phyloP scores from a whole-genome alignment of 805 yeast species.

The Ogataea haglerorum region DNA sequence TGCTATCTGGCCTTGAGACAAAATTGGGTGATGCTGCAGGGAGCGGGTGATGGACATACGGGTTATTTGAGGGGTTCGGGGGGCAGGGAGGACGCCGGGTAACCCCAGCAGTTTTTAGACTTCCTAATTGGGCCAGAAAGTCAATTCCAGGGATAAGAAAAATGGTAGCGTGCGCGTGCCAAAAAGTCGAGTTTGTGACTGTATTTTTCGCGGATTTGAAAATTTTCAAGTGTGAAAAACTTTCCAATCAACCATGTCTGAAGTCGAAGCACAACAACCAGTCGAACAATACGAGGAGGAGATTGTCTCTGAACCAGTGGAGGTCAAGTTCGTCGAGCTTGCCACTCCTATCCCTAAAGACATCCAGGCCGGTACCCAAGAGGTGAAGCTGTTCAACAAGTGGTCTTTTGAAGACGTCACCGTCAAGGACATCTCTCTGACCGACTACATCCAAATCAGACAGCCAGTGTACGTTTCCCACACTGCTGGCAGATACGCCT shows the following conservation, averaged over 20 bases:
- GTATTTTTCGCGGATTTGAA: slow-evolving; percentile 7
- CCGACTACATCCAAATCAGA: slow-evolving; percentile 97
- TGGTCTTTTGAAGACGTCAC: slow-evolving; percentile 98
- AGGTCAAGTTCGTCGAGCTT: slow-evolving; percentile 74
- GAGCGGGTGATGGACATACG: background rate
- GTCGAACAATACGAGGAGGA: slow-evolving; percentile 50
- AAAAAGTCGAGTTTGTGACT: slow-evolving; percentile 7
- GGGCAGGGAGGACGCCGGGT: slow-evolving; percentile 14
- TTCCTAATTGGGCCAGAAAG: slow-evolving; percentile 30
- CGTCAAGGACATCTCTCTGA: slow-evolving; percentile 95
- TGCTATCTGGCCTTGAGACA: too few relatives aligned
- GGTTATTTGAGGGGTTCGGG: too few relatives aligned
- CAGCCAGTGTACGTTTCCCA: slow-evolving; percentile 97
- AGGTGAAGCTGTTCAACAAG: slow-evolving; percentile 98
- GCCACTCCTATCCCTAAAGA: slow-evolving; percentile 97
- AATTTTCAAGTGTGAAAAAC: slow-evolving; percentile 15
- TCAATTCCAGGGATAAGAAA: slow-evolving; percentile 26
- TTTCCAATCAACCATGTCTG: slow-evolving; percentile 56
- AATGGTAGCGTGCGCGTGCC: slow-evolving; percentile 12
- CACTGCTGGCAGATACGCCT: slow-evolving; percentile 99
- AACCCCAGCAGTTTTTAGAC: slow-evolving; percentile 17
- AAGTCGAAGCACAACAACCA: slow-evolving; percentile 72
- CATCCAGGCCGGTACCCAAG: slow-evolving; percentile 92
- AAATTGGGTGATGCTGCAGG: background rate
- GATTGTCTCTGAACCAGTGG: slow-evolving; percentile 81